Base-by-base conservation (phyloP, 805 yeast species). In the Tetrapisispora phaffii region DNA sequence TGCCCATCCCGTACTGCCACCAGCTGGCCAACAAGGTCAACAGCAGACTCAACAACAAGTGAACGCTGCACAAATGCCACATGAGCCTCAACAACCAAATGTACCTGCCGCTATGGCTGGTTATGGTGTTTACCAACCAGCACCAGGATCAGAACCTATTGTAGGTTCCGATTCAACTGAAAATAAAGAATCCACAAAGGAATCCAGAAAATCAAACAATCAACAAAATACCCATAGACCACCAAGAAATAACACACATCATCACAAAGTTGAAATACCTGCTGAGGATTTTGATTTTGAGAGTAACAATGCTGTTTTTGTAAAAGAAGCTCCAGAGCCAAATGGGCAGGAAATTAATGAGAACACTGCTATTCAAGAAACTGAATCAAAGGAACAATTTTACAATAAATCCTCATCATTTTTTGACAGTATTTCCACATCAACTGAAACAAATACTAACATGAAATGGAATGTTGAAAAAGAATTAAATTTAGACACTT, bases 381-480 rank as follows among this genome's bases (percentile, higher is more conserved):
- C 24, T 16, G 47, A 46, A 24, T 17, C 48, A 12, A 46, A 51
- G 2, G 63, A 56, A 15, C 57, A 64, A 19, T 76, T 72, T 24
- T 93, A 93, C 69, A 76, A 88, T 68, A 87, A 81, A 63, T 75
- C 76, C 57, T 77, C 87, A 13, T 88, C 97, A 1, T 90, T 93
- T 64, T 90, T 90, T 58, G 97, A 93, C 65, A 77, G 76, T 49
- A 77, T 90, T 46, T 83, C 95, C 10, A 76, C 87, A 10, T 80
- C 87, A 4, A 65, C 80, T 33, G 75, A 73, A 44, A 73, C 73
- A 41, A 58, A 65, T 22, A 58, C 62, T 8, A 62, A 60, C 24
- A 69, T 78, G 76, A 74, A 79, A 57, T 82, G 94, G 80, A 68
- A 74, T 39, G 84, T 81, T 53, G 95, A 86, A 57, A 80, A 82